phyloP scores from a whole-genome alignment of 768 basidiomycete genomes.

The Tylopilus intermedius region DNA sequence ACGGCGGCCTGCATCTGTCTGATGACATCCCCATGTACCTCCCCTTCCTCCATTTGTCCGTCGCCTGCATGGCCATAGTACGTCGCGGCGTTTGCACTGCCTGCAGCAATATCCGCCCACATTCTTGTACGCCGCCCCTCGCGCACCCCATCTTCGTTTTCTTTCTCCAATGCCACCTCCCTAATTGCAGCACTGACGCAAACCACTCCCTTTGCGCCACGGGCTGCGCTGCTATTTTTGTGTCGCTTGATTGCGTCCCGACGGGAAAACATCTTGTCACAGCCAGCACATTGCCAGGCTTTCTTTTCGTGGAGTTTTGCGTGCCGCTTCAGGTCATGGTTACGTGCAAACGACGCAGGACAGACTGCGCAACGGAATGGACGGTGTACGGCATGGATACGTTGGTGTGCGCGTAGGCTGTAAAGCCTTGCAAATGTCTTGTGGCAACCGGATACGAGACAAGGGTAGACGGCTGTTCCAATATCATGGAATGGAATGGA shows the following conservation, averaged over 20 bases:
- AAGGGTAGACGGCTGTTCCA: constrained; percentile 76
- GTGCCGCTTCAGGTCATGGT: constrained; percentile 80
- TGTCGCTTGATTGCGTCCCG: constrained; percentile 77
- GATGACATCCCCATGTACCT: constrained; percentile 47
- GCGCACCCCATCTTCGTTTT: constrained; percentile 36
- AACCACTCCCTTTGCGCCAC: constrained; percentile 45
- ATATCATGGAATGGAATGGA: constrained; percentile 43
- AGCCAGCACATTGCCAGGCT: constrained; percentile 71
- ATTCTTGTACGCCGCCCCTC: constrained; percentile 59
- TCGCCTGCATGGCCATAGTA: constrained; percentile 15
- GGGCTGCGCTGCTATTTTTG: constrained; percentile 53
- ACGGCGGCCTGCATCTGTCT: constrained; percentile 48
- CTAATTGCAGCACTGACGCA: constrained; percentile 57
- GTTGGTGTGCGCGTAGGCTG: constrained; percentile 67
- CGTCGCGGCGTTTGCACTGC: constrained; percentile 14
- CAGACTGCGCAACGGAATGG: constrained; percentile 62
- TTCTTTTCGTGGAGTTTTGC: constrained; percentile 64
- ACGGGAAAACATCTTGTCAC: constrained; percentile 69
- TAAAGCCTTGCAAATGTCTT: constrained; percentile 70
- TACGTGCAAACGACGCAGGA: constrained; percentile 72
- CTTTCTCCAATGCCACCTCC: constrained; percentile 50
- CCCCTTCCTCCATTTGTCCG: constrained; percentile 53
- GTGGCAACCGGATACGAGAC: constrained; percentile 57
- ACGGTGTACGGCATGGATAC: constrained; percentile 57
- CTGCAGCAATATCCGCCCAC: constrained; percentile 58